Evolutionary conservation across 169 alveolate genomes (phyloP).

Genomic region (Cyclospora cayetanensis): DNA sequence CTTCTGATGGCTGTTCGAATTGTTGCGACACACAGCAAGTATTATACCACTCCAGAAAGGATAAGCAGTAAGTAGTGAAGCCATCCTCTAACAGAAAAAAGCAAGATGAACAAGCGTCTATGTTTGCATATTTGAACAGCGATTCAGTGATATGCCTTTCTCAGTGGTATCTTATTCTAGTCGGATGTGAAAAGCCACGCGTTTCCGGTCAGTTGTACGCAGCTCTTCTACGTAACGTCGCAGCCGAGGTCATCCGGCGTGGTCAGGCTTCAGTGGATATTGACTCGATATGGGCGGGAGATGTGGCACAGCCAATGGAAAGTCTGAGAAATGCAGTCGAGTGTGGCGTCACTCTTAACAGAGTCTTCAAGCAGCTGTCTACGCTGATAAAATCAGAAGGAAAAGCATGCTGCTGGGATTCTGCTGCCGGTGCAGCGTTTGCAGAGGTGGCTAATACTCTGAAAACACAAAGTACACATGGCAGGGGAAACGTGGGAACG

Average conservation of each 20-base stretch:
- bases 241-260: slow-evolving; percentile 90
- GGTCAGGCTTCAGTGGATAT: slow-evolving; percentile 90
- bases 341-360: slow-evolving; percentile 92
- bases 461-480: too few species aligned
- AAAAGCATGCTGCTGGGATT: slow-evolving; percentile 85
- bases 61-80: slow-evolving; percentile 73
- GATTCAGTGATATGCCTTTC: neutral
- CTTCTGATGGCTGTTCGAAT: slow-evolving; percentile 91
- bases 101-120: too few species aligned
- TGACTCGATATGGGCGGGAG: slow-evolving; percentile 87
- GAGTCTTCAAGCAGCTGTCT: slow-evolving; percentile 84
- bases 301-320: slow-evolving; percentile 57
- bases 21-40: slow-evolving; percentile 89
- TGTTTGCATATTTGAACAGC: too few species aligned
- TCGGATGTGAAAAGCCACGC: neutral
- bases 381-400: slow-evolving; percentile 80
- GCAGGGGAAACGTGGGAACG: too few species aligned
- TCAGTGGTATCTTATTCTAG: too few species aligned
- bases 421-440: slow-evolving; percentile 91
- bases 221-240: slow-evolving; percentile 91
- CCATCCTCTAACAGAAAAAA: too few species aligned
- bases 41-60: slow-evolving; percentile 89
- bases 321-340: slow-evolving; percentile 86
- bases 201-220: slow-evolving; percentile 72
- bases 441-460: slow-evolving; percentile 87